Evolutionary conservation across 169 alveolate species (phyloP), one percentile per base, ranked within the genome.

Genomic region (Cryptosporidium bovis): DNA sequence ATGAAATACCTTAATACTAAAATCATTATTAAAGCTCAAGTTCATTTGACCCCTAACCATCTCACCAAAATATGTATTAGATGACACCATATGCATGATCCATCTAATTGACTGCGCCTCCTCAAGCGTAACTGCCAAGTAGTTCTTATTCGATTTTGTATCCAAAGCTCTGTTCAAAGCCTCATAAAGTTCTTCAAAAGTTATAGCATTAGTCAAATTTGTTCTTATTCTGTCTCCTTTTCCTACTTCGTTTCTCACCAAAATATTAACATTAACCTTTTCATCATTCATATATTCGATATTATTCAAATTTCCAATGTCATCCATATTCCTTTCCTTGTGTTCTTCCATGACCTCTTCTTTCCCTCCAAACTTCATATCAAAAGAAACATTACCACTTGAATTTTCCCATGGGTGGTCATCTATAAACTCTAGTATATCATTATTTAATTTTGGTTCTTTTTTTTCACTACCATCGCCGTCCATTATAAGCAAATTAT

Each of bases 351-450:
- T 24, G 27, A 24, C 27, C 27, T 24, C 27, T 24, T 24, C 27
- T 24, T 24, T 24, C 27, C 27, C 0, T 24, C 27, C 27, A 24
- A 24, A 24, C 27, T 24, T 24, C 0, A 24, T 24, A 24, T 24
- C 27, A 24, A 24, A 24, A 24, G 27, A 24, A 24, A 24, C 0
- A 24, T 24, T 24, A 24, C 27, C 27, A 18, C 31, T 56, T 10
- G 84, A 51, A 18, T 71, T 71, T 33, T 71, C 69, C 84, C 84
- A 71, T 16, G 84, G 84, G 29, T 71, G 84, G 13, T 71, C 71
- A 34, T 40, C 27, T 10, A 56, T 51, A 12, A 68, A 51, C 40
- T 65, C 62, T 18, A 65, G 36, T 10, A 65, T 2, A 8, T 65
- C 56, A 2, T 65, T 51, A 15, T 65, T 24, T 8, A n/a, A 34